phyloP scores from a whole-genome alignment of 2,329 filamentous ascomycete species.

The Apiospora arundinis region DNA sequence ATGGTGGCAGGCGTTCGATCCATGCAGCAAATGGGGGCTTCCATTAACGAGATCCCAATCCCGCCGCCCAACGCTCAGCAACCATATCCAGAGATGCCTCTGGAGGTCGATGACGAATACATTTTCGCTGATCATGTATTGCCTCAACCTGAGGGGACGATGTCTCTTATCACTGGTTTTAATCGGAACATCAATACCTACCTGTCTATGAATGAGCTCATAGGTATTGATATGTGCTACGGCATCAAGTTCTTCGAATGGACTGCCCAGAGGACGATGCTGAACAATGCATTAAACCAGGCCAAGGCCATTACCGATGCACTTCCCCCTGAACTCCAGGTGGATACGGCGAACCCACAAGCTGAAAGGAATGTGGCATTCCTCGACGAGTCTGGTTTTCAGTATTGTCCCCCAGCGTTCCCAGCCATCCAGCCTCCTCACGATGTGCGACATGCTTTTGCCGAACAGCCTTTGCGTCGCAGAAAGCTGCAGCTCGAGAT shows the following conservation, averaged over 20 bases:
- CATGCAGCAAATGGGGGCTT: slow-evolving; percentile 77
- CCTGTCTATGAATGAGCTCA: slow-evolving; percentile 77
- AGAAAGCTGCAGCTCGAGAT: slow-evolving; percentile 80
- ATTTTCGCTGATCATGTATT: slow-evolving; percentile 75
- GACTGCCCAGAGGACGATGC: slow-evolving; percentile 75
- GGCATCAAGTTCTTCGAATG: slow-evolving; percentile 80
- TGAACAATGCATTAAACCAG: slow-evolving; percentile 72
- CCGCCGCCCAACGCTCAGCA: slow-evolving; percentile 77
- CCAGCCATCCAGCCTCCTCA: slow-evolving; percentile 52
- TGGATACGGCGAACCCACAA: slow-evolving; percentile 52
- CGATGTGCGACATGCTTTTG: slow-evolving; percentile 58
- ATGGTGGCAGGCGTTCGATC: slow-evolving; percentile 79
- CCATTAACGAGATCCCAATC: slow-evolving; percentile 74
- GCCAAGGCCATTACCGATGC: slow-evolving; percentile 73
- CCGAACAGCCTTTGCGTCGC: slow-evolving; percentile 55
- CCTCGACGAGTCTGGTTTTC: slow-evolving; percentile 52
- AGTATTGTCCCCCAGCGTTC: slow-evolving; percentile 60
- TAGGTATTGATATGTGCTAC: slow-evolving; percentile 83
- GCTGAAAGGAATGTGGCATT: slow-evolving; percentile 31
- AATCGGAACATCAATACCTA: slow-evolving; percentile 81
- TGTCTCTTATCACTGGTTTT: slow-evolving; percentile 80
- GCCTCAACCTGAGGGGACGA: slow-evolving; percentile 68
- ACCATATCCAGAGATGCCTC: slow-evolving; percentile 78
- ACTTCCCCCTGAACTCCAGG: slow-evolving; percentile 72
- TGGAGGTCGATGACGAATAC: slow-evolving; percentile 84